Conservation (phyloP, 2,329 filamentous ascomycete genomes). For the Spiromastix sp. region DNA sequence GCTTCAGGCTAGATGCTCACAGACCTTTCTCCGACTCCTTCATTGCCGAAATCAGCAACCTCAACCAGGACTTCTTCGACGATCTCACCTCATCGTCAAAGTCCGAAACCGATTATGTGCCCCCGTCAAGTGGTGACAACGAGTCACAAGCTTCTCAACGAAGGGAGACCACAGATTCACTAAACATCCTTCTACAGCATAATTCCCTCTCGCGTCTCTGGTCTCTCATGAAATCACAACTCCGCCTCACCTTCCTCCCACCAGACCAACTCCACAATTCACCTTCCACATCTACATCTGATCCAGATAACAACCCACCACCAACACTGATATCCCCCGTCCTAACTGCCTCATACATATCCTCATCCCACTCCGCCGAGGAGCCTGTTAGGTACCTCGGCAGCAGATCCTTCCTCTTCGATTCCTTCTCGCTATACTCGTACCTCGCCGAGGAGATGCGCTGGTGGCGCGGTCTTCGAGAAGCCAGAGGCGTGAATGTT, state of each 20-base stretch:
- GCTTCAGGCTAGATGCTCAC: constrained; percentile 59
- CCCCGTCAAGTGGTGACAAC: constrained; percentile 12
- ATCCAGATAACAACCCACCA: constrained; percentile 22
- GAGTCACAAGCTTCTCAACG: constrained; percentile 13
- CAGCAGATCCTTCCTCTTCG: constrained; percentile 54
- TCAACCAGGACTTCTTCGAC: constrained; percentile 59
- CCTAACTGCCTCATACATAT: constrained; percentile 34
- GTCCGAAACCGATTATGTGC: constrained; percentile 16
- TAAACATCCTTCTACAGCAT: constrained; percentile 45
- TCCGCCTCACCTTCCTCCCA: constrained; percentile 40
- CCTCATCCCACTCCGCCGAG: constrained; percentile 17
- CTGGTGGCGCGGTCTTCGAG: constrained; percentile 79
- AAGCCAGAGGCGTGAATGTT: constrained; percentile 63
- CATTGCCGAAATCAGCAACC: constrained; percentile 58
- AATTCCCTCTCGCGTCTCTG: constrained; percentile 52
- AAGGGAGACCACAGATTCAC: constrained; percentile 33
- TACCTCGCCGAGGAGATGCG: constrained; percentile 62
- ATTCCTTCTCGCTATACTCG: constrained; percentile 49
- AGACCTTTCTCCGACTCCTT: constrained; percentile 68
- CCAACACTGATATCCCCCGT: constrained; percentile 33
- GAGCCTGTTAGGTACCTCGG: constrained; percentile 34
- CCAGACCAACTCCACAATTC: constrained; percentile 6
- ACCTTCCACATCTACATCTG: constrained; percentile 22
- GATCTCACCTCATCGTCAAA: constrained; percentile 22
- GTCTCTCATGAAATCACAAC: constrained; percentile 52